phyloP scores from a whole-genome alignment of 2,329 filamentous ascomycete genomes.

The Calonectria ilicicola region DNA sequence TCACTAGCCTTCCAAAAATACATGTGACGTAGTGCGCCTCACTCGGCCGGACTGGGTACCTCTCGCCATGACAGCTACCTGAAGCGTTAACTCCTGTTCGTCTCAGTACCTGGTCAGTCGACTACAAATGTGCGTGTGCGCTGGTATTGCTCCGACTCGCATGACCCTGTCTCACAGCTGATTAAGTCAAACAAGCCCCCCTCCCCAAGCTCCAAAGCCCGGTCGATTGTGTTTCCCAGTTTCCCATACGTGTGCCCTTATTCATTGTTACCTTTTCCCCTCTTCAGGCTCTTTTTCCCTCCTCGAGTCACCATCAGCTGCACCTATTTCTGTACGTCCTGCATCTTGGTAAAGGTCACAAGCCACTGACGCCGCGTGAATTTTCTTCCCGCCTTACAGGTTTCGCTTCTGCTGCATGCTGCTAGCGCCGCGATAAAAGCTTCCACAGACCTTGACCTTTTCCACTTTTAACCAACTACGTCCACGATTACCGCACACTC shows the following conservation, averaged over 20 bases:
- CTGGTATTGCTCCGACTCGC: slow-evolving; percentile 12
- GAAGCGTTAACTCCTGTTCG: slow-evolving; percentile 14
- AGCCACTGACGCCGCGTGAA: slow-evolving; percentile 47
- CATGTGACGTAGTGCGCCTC: slow-evolving; percentile 28
- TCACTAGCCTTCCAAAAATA: slow-evolving; percentile 23
- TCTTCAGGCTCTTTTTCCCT: slow-evolving; percentile 23
- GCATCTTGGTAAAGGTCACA: slow-evolving; percentile 33
- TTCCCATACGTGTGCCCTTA: slow-evolving; percentile 1
- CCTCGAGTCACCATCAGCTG: slow-evolving; percentile 38
- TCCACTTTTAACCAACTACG: slow-evolving; percentile 32
- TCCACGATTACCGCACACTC: slow-evolving; percentile 38
- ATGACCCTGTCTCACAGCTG: slow-evolving; percentile 25
- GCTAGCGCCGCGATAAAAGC: slow-evolving; percentile 44
- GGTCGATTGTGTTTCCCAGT: slow-evolving; percentile 12
- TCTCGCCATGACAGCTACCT: slow-evolving; percentile 29
- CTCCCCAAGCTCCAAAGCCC: slow-evolving; percentile 10
- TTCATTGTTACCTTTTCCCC: slow-evolving; percentile 22
- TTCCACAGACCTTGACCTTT: slow-evolving; percentile 37
- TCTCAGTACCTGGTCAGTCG: slow-evolving; percentile 3
- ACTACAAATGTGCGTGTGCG: neutral
- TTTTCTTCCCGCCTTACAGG: slow-evolving; percentile 43
- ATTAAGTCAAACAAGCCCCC: slow-evolving; percentile 11
- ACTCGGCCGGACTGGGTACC: slow-evolving; percentile 18
- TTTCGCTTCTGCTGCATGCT: slow-evolving; percentile 34
- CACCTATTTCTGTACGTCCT: slow-evolving; percentile 22